Evolutionary conservation across 1,284 basidiomycete species (phyloP).

Genomic region (Heterobasidion annosum): DNA sequence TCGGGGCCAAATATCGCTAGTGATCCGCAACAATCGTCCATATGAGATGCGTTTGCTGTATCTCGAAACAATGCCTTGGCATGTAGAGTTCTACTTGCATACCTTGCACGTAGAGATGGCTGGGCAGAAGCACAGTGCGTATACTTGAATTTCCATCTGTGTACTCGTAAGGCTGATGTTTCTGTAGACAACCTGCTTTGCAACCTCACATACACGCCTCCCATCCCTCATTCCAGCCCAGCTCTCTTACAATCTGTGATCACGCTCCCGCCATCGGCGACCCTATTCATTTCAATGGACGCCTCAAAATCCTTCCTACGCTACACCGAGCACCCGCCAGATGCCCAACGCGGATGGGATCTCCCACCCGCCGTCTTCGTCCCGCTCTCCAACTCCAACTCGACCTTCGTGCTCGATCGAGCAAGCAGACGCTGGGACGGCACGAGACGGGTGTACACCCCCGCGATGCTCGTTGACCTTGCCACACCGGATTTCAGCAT

Average conservation of each 20-base stretch:
- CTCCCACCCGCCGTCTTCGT: conserved; percentile 76
- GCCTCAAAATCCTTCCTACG: conserved; percentile 83
- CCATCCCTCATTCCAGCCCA: conserved; percentile 63
- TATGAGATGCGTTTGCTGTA: conserved; percentile 54
- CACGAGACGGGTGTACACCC: conserved; percentile 61
- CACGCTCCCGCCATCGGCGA: conserved; percentile 59
- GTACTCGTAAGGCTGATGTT: conserved; percentile 3
- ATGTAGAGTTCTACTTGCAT: conserved; percentile 83
- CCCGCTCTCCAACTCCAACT: conserved; percentile 22
- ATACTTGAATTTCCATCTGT: conserved; percentile 3
- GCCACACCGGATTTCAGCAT: conserved; percentile 98
- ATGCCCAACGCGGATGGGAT: conserved; percentile 93
- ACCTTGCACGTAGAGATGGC: conserved; percentile 49
- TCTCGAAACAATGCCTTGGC: conserved; percentile 91
- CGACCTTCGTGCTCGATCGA: conserved; percentile 1
- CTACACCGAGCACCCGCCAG: conserved; percentile 94
- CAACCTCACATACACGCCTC: conserved; percentile 57
- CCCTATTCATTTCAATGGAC: conserved; percentile 61
- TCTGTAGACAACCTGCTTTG: conserved; percentile 47
- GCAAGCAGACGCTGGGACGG: conserved; percentile 1
- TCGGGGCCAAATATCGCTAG: conserved; percentile 62
- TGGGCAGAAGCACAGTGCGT: conserved; percentile 30
- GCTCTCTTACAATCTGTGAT: conserved; percentile 68
- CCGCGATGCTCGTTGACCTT: conserved; percentile 78
- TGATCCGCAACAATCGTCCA: conserved; percentile 57